Conservation (phyloP, 2,329 filamentous ascomycete genomes). For the Colletotrichum siamense region DNA sequence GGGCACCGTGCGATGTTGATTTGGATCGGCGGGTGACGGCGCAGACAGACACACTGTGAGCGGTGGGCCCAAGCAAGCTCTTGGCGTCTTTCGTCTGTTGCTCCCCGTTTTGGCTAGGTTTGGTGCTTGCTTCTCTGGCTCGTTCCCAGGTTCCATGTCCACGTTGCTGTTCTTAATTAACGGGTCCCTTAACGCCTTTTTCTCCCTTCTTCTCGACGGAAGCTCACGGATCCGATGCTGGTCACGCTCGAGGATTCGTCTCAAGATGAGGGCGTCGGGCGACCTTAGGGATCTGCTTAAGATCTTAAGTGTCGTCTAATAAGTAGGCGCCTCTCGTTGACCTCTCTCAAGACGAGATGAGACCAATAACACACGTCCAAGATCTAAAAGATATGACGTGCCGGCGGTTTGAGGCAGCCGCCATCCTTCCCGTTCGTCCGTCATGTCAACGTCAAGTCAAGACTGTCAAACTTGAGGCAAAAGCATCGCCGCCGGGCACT, state of each 20-base stretch:
- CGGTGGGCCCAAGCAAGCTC: background rate
- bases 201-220: background rate
- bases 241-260: background rate
- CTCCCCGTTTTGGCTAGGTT: background rate
- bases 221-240: slow-evolving; percentile 1
- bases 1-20: background rate
- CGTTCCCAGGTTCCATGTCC: background rate
- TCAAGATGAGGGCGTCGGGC: background rate
- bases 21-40: background rate
- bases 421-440: background rate
- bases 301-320: background rate
- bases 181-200: background rate
- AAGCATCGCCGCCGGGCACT: background rate
- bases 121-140: background rate
- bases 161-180: background rate
- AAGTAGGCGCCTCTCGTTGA: background rate
- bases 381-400: background rate
- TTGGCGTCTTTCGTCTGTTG: slow-evolving; percentile 1
- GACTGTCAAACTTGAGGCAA: background rate
- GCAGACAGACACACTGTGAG: background rate
- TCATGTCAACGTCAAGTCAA: background rate
- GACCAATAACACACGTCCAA: background rate
- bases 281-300: background rate
- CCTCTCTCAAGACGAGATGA: background rate
- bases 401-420: background rate